Conservation (phyloP, 2,329 filamentous ascomycete species). For the Zymoseptoria ardabiliae region DNA sequence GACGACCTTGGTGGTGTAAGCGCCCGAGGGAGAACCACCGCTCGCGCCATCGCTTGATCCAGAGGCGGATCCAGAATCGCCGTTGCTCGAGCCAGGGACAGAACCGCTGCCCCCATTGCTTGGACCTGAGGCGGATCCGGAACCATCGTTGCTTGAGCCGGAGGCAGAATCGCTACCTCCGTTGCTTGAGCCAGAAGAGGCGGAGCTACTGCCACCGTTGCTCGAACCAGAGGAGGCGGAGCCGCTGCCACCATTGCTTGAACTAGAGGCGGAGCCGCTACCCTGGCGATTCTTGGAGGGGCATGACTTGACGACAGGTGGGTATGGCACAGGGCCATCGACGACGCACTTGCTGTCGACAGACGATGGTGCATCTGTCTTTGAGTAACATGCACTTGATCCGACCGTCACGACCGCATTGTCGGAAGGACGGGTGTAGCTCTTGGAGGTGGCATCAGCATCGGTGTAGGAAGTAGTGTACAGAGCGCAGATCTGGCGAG, state of each 20-base stretch:
- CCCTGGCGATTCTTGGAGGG: neutral
- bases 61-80: neutral
- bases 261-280: neutral
- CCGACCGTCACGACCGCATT: neutral
- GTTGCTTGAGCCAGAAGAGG: neutral
- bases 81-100: neutral
- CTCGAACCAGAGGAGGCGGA: constrained; percentile 1
- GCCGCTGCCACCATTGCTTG: neutral
- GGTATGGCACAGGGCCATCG: neutral
- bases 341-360: neutral
- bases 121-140: neutral
- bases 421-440: constrained; percentile 2
- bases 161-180: no score
- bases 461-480: constrained; percentile 24
- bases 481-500: constrained; percentile 35
- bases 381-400: neutral
- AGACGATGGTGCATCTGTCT: neutral
- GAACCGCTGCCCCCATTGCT: neutral
- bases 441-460: constrained; percentile 17
- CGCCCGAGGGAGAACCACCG: no score
- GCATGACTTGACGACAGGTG: neutral
- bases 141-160: no score
- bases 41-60: neutral
- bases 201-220: neutral
- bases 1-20: no score